Evolutionary conservation across 805 yeast genomes (phyloP), one percentile per base, ranked within the genome.

Genomic region (Cyberlindnera euphorbiae): DNA sequence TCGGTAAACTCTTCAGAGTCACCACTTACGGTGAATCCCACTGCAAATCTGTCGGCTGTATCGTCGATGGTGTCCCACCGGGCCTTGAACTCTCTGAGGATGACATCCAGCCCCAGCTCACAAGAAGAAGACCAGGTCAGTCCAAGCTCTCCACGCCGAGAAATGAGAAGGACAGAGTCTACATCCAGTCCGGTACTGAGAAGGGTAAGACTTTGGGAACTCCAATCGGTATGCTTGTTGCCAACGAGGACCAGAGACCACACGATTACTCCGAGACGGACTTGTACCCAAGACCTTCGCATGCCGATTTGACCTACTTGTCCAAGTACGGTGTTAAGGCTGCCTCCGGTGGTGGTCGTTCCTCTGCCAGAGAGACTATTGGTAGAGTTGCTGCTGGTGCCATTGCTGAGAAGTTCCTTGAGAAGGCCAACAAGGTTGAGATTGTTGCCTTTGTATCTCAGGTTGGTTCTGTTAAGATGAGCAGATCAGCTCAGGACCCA

Each of bases 361-460:
- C 97, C 10, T 79, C 90, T 30, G 98, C 98, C 8, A 79, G 98
- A 63, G 98, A 93, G 66, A 93, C 98, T 28, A 93, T 93, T 53
- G 98, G 98, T 39, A 78, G 98, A 63, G 98, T 93, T 36, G 97
- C 97, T 32, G 97, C 97, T 8, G 97, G 97, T 56, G 97, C 96
- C 34, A 79, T 93, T 62, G 98, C 98, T 33, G 98, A 93, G 63
- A 90, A 89, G 65, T 80, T 86, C 46, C 73, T 93, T 55, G 57
- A 65, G 32, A 78, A 82, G 50, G 82, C 84, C 37, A 79, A 82
- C 56, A 74, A 76, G 41, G 93, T 93, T 30, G 97, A 90, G 62
- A 86, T 93, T 53, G 96, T 93, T 32, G 98, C 97, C 0, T 93
- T 93, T 63, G 97, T 90, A 16, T 77, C 93, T n/a, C 82, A 85